A percentile compares a stretch with the other conserved stretches of the same genome.
phyloP scores from a whole-genome alignment of 768 basidiomycete genomes.

The Fibroporia radiculosa region DNA sequence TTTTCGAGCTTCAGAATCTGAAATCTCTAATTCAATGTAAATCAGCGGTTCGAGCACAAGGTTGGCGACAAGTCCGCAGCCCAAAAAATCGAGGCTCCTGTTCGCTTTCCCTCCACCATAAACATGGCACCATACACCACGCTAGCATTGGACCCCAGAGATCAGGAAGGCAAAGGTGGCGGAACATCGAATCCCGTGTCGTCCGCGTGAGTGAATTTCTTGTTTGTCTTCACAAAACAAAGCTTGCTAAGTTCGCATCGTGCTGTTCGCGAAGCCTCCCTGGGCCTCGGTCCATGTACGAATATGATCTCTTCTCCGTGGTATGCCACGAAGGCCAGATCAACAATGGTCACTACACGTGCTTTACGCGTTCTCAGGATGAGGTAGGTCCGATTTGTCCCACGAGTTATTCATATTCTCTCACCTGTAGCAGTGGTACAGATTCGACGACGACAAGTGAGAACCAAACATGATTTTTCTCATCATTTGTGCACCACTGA shows the following conservation, averaged over 20 bases:
- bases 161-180: slow-evolving; percentile 34
- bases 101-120: slow-evolving; percentile 75
- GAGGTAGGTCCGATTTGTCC: slow-evolving; percentile 45
- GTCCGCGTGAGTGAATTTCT: slow-evolving; percentile 12
- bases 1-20: background rate
- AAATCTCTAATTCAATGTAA: background rate
- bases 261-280: slow-evolving; percentile 27
- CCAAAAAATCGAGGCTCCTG: slow-evolving; percentile 76
- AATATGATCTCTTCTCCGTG: slow-evolving; percentile 88
- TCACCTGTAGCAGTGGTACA: slow-evolving; percentile 63
- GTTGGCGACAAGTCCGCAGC: slow-evolving; percentile 63
- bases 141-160: slow-evolving; percentile 41
- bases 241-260: background rate
- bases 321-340: slow-evolving; percentile 93
- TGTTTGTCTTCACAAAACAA: slow-evolving; percentile 1
- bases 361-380: slow-evolving; percentile 76
- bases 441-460: slow-evolving; percentile 91
- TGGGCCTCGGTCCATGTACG: slow-evolving; percentile 65
- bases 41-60: slow-evolving; percentile 88
- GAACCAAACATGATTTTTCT: slow-evolving; percentile 16
- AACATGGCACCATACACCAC: slow-evolving; percentile 89
- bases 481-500: slow-evolving; percentile 6
- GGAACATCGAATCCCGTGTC: slow-evolving; percentile 8
- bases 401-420: background rate
- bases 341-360: slow-evolving; percentile 92